These are phyloP conservation scores for Paecilomyces formosus DNA, from an alignment of 2,329 filamentous ascomycete species.

Conservation along the genomic window DNA sequence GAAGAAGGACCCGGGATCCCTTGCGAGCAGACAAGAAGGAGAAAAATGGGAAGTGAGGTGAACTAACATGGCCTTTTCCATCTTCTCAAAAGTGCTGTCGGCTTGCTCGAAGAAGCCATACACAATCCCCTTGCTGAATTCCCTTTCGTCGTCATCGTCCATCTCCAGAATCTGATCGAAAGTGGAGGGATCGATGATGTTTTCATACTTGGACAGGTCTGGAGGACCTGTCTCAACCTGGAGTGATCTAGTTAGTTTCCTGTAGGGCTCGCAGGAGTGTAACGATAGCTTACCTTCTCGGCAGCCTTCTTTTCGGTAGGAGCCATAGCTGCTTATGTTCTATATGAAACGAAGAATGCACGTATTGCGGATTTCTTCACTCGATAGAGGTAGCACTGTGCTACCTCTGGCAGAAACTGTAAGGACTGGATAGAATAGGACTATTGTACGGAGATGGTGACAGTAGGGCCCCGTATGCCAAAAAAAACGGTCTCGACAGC, in stretches of 20 bases:
- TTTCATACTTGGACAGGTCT: constrained; percentile 57
- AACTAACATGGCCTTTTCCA: constrained; percentile 76
- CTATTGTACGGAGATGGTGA: neutral
- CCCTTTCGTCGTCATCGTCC: constrained; percentile 82
- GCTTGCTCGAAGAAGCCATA: constrained; percentile 91
- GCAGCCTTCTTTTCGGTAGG: neutral
- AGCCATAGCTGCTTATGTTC: neutral
- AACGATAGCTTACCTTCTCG: neutral
- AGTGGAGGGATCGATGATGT: constrained; percentile 69
- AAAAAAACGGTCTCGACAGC: neutral
- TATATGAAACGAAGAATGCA: neutral
- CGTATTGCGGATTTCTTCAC: neutral
- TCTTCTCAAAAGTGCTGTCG: constrained; percentile 73
- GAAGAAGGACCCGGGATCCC: neutral
- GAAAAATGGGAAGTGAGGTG: neutral
- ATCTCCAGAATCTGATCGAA: constrained; percentile 97
- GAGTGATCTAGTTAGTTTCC: neutral
- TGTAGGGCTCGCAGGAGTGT: neutral
- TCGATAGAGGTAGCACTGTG: neutral
- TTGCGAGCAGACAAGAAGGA: neutral
- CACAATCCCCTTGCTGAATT: constrained; percentile 85
- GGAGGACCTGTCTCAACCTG: constrained; percentile 31
- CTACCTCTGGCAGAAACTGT: neutral
- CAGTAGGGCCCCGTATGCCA: neutral
- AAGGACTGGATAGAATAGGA: neutral